These are phyloP conservation scores for Geranomyces michiganensis DNA, from an alignment of 192 early-diverging fungal species.

Conservation along the genomic window DNA sequence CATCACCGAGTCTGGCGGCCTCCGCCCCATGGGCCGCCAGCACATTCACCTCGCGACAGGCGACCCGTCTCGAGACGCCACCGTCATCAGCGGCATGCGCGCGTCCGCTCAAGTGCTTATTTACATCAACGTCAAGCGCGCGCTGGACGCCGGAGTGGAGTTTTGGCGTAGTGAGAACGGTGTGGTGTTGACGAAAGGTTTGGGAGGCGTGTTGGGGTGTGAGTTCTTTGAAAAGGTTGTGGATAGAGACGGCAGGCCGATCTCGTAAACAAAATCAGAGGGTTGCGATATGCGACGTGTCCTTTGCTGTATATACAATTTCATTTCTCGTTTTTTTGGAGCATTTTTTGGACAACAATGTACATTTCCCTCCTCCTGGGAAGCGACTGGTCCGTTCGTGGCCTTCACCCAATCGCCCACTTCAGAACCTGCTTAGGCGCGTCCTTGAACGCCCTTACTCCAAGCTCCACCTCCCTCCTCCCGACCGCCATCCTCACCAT, in stretches of 20 bases:
- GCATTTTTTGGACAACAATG: too few species aligned
- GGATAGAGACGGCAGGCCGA: constrained; percentile 25
- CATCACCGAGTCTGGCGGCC: constrained; percentile 61
- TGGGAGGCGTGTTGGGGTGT: constrained; percentile 61
- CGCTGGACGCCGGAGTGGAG: constrained; percentile 73
- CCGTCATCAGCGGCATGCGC: constrained; percentile 79
- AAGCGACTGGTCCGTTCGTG: too few species aligned
- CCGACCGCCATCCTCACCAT: constrained; percentile 68
- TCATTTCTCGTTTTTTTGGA: too few species aligned
- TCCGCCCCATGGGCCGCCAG: constrained; percentile 78
- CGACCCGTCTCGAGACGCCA: constrained; percentile 55
- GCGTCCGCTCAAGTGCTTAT: constrained; percentile 70
- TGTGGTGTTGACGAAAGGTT: constrained; percentile 76
- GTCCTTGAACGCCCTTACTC: constrained; percentile 30
- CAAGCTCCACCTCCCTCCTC: constrained; percentile 30
- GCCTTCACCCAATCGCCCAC: constrained; percentile 20
- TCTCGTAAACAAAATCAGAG: neutral
- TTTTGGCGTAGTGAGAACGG: constrained; percentile 79
- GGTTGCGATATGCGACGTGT: too few species aligned
- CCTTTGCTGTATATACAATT: too few species aligned
- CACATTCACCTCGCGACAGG: constrained; percentile 91
- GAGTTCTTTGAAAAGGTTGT: constrained; percentile 71
- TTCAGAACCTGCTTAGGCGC: constrained; percentile 34
- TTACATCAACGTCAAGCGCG: constrained; percentile 73
- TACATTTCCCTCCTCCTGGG: too few species aligned